Percentiles rank a stretch among this genome's conserved stretches.
Evolutionary conservation across 2,329 filamentous ascomycete species (phyloP).

Genomic region (Botrytis fragariae): DNA sequence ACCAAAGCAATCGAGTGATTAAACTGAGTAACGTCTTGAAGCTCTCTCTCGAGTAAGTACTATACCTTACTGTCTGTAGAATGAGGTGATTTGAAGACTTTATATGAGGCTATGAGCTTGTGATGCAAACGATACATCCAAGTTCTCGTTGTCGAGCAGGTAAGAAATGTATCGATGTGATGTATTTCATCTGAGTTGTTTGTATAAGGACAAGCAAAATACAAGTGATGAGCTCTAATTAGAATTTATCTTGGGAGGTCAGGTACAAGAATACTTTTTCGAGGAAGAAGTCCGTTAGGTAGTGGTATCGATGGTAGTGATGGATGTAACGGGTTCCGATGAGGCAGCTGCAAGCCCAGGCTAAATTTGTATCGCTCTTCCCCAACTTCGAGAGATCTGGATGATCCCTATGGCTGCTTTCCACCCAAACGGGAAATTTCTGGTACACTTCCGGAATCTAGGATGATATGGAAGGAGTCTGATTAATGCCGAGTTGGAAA

Average conservation of each 20-base stretch:
- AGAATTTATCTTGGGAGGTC: not conserved
- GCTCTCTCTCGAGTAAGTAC: slow-evolving; percentile 12
- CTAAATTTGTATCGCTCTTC: slow-evolving; percentile 8
- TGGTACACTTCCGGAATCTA: slow-evolving; percentile 11
- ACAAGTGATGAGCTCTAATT: slow-evolving; percentile 2
- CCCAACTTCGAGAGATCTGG: slow-evolving; percentile 1
- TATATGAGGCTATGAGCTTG: not conserved
- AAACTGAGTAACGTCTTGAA: slow-evolving; percentile 5
- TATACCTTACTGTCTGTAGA: slow-evolving; percentile 16
- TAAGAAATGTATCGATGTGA: not conserved
- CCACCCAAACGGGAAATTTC: slow-evolving; percentile 8
- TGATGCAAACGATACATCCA: slow-evolving; percentile 3
- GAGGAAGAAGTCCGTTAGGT: not conserved
- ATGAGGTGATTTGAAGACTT: not conserved
- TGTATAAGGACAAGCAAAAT: not conserved
- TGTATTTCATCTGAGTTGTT: not conserved
- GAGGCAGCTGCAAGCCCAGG: slow-evolving; percentile 12
- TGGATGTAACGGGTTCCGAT: not conserved
- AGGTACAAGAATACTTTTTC: not conserved
- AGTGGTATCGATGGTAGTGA: not conserved
- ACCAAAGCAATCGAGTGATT: slow-evolving; percentile 15
- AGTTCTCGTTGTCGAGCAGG: slow-evolving; percentile 3
- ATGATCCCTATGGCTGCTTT: slow-evolving; percentile 1
- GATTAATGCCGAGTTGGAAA: slow-evolving; percentile 10
- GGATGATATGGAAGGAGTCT: not conserved